A percentile compares a stretch with the other conserved stretches of the same genome.
These are phyloP conservation scores for Malus asiatica DNA, from an alignment of 306 rosid genomes.

Conservation along the genomic window DNA sequence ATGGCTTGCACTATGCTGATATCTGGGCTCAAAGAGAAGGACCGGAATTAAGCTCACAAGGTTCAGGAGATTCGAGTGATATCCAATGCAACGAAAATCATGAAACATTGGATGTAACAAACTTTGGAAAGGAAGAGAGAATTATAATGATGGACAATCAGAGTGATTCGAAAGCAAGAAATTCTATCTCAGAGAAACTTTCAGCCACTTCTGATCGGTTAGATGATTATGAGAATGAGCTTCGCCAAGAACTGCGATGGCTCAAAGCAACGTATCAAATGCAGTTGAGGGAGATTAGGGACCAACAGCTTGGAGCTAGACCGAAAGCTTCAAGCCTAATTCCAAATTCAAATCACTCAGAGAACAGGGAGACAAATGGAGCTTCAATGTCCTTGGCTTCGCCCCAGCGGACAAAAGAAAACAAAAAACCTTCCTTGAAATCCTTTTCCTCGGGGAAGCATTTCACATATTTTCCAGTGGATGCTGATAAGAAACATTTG, in stretches of 20 bases:
- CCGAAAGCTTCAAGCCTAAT: slow-evolving; percentile 26
- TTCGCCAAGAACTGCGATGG: slow-evolving; percentile 96
- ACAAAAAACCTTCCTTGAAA: slow-evolving; percentile 19
- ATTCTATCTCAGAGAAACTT: slow-evolving; percentile 19
- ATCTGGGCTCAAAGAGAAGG: slow-evolving; percentile 81
- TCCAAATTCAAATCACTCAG: slow-evolving; percentile 29
- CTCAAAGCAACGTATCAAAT: slow-evolving; percentile 92
- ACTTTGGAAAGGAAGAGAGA: slow-evolving; percentile 41
- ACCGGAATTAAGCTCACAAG: slow-evolving; percentile 30
- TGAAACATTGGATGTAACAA: slow-evolving; percentile 23
- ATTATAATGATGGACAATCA: slow-evolving; percentile 29
- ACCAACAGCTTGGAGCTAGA: slow-evolving; percentile 52
- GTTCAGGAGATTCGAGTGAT: slow-evolving; percentile 38
- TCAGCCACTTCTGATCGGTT: slow-evolving; percentile 17
- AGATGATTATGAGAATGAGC: slow-evolving; percentile 65
- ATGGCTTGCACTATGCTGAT: slow-evolving; percentile 51
- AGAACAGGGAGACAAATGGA: slow-evolving; percentile 25
- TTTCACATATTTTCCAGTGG: slow-evolving; percentile 11
- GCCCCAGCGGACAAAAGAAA: slow-evolving; percentile 20
- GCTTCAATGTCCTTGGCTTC: slow-evolving; percentile 16
- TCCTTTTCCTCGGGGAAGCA: slow-evolving; percentile 24
- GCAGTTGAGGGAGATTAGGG: slow-evolving; percentile 82
- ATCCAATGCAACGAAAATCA: slow-evolving; percentile 31
- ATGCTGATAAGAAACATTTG: slow-evolving; percentile 22
- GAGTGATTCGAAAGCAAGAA: slow-evolving; percentile 26